These are phyloP conservation scores for Verruconis gallopava DNA, from an alignment of 2,329 filamentous ascomycete species.

Conservation along the genomic window DNA sequence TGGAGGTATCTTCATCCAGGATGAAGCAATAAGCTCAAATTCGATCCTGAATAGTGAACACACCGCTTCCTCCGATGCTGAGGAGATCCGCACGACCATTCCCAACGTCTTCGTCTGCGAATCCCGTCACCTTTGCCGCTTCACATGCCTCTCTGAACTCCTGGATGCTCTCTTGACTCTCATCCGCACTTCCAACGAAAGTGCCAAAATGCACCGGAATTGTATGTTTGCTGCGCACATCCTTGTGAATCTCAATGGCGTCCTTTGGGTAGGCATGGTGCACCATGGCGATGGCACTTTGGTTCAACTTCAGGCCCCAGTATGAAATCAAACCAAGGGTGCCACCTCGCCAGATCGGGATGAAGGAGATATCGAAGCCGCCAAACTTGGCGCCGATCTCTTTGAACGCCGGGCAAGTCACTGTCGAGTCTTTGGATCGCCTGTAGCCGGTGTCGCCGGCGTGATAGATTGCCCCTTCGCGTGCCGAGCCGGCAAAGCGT, in stretches of 20 bases:
- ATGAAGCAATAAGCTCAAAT: no score
- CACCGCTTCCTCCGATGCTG: background rate
- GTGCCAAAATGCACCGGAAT: constrained; percentile 9
- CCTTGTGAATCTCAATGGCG: constrained; percentile 9
- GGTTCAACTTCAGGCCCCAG: constrained; percentile 4
- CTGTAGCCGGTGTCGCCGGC: constrained; percentile 10
- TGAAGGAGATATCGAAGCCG: constrained; percentile 10
- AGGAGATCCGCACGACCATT: background rate
- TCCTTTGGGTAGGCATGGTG: constrained; percentile 8
- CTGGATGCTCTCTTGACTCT: constrained; percentile 3
- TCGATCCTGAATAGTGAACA: no score
- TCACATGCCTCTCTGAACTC: constrained; percentile 6
- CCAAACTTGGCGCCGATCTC: constrained; percentile 20
- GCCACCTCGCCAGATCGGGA: constrained; percentile 10
- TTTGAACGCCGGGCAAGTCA: constrained; percentile 11
- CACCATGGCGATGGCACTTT: constrained; percentile 5
- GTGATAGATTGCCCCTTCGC: constrained; percentile 9
- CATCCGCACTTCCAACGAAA: constrained; percentile 7
- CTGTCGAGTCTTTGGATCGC: background rate
- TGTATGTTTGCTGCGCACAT: constrained; percentile 3
- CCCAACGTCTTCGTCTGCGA: background rate
- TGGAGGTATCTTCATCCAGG: no score
- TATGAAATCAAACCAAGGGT: constrained; percentile 9
- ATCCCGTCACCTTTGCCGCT: background rate
- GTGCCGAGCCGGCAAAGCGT: background rate